Percentiles rank a stretch among this genome's conserved stretches.
Conservation (phyloP, 1,284 basidiomycete genomes). For the Cutaneotrichosporon cyanovorans region DNA sequence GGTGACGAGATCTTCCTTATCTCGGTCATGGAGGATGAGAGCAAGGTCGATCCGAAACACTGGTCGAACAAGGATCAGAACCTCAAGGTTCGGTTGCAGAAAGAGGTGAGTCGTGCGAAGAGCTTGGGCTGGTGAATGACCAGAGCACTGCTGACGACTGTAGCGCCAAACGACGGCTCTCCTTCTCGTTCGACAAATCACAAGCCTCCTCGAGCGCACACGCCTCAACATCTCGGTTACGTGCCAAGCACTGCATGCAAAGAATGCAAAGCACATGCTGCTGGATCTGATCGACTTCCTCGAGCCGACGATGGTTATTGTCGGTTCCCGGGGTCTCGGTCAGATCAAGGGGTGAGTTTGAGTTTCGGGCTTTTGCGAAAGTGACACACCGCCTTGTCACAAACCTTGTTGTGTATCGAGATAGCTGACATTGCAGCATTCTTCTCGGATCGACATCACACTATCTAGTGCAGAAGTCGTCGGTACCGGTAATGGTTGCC, state of each 20-base stretch:
- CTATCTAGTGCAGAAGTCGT: slow-evolving; percentile 89
- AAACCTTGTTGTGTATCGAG: too few relatives aligned
- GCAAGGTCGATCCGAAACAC: slow-evolving; percentile 76
- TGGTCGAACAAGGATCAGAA: slow-evolving; percentile 61
- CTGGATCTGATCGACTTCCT: slow-evolving; percentile 85
- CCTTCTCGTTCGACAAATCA: slow-evolving; percentile 79
- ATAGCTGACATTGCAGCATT: slow-evolving; percentile 54
- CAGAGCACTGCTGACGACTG: neutral
- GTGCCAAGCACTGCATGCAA: slow-evolving; percentile 93
- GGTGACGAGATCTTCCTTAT: slow-evolving; percentile 86
- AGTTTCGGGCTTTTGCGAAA: neutral
- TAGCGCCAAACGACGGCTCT: slow-evolving; percentile 82
- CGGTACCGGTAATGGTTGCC: slow-evolving; percentile 86
- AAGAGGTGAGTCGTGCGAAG: slow-evolving; percentile 68
- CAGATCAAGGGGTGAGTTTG: slow-evolving; percentile 73
- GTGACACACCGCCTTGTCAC: neutral
- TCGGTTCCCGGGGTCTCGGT: slow-evolving; percentile 83
- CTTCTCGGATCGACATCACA: slow-evolving; percentile 94
- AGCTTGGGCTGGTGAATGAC: neutral
- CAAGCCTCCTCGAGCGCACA: slow-evolving; percentile 80
- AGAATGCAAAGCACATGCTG: slow-evolving; percentile 88
- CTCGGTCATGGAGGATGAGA: slow-evolving; percentile 86
- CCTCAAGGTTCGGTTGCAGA: slow-evolving; percentile 71
- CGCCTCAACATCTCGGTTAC: slow-evolving; percentile 73
- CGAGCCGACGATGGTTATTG: slow-evolving; percentile 87